Percentiles rank a stretch among this genome's conserved stretches.
Conservation (phyloP, 2,329 filamentous ascomycete species). For the Trichoderma hamatum region DNA sequence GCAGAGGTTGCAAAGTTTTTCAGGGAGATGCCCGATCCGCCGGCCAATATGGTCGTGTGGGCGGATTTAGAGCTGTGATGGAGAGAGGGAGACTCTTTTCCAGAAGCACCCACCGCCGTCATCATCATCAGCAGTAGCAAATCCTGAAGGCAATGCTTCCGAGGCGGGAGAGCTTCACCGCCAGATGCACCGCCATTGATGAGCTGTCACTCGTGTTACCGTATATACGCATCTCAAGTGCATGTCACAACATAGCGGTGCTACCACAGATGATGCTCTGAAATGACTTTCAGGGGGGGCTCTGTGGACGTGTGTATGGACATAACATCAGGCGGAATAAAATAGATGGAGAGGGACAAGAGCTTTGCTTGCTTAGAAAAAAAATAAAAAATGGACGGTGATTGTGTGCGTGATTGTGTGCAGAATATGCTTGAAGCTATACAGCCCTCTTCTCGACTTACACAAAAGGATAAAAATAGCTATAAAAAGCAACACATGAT, state of each 20-base stretch:
- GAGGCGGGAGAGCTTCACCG: constrained; percentile 1
- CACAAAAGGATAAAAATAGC: background rate
- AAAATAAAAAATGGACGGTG: background rate
- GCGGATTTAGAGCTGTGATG: constrained; percentile 43
- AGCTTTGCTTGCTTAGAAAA: background rate
- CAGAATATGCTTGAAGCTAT: background rate
- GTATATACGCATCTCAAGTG: background rate
- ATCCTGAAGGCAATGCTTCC: background rate
- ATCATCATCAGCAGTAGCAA: background rate
- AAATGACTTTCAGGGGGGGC: background rate
- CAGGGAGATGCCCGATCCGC: constrained; percentile 42
- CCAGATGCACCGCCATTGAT: constrained; percentile 4
- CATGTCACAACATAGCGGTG: constrained; percentile 3
- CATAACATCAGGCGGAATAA: background rate
- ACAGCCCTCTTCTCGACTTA: background rate
- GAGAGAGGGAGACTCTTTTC: background rate
- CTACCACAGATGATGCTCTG: constrained; percentile 1
- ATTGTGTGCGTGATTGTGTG: background rate
- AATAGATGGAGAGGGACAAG: background rate
- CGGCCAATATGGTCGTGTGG: constrained; percentile 52
- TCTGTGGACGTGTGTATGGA: background rate
- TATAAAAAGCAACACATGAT: constrained; percentile 11
- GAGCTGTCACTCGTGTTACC: constrained; percentile 17
- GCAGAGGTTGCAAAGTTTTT: constrained; percentile 48
- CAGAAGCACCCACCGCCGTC: background rate